phyloP scores from a whole-genome alignment of 495 filamentous ascomycete genomes.

The Penicillium diatomitis region DNA sequence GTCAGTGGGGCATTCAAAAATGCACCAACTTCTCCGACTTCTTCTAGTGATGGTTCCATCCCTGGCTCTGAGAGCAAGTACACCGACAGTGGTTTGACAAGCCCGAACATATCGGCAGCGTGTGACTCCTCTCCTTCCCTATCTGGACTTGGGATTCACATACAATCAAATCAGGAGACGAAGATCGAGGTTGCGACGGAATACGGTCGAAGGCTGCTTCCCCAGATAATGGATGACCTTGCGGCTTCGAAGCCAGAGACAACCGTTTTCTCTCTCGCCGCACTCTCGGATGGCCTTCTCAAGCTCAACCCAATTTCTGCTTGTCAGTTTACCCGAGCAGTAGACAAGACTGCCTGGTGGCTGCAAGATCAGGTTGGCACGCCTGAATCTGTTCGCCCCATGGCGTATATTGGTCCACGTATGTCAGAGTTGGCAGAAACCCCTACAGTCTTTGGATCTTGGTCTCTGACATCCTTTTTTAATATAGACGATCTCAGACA shows the following conservation, averaged over 20 bases:
- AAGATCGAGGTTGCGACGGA: not conserved
- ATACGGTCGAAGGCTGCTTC: conserved; percentile 3
- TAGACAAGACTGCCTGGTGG: conserved; percentile 5
- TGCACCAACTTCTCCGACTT: not conserved
- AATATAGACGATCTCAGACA: conserved; percentile 2
- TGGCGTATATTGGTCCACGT: conserved; percentile 6
- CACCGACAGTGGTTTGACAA: not conserved
- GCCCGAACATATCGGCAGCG: not conserved
- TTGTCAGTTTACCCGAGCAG: not conserved
- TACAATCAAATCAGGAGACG: not conserved
- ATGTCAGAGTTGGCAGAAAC: not conserved
- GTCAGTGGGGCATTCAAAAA: not conserved
- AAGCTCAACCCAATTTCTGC: not conserved
- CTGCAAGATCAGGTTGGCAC: conserved; percentile 1
- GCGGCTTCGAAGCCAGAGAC: not conserved
- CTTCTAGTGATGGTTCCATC: not conserved
- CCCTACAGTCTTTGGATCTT: not conserved
- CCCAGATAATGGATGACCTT: conserved; percentile 3
- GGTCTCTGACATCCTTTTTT: not conserved
- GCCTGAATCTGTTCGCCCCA: not conserved
- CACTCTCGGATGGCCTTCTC: not conserved
- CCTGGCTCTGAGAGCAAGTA: not conserved
- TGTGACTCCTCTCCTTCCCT: not conserved
- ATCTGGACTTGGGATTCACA: not conserved
- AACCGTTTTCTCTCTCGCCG: conserved; percentile 1